Base-by-base conservation (phyloP, 768 basidiomycete genomes). In the Candolleomyces aberdarensis region DNA sequence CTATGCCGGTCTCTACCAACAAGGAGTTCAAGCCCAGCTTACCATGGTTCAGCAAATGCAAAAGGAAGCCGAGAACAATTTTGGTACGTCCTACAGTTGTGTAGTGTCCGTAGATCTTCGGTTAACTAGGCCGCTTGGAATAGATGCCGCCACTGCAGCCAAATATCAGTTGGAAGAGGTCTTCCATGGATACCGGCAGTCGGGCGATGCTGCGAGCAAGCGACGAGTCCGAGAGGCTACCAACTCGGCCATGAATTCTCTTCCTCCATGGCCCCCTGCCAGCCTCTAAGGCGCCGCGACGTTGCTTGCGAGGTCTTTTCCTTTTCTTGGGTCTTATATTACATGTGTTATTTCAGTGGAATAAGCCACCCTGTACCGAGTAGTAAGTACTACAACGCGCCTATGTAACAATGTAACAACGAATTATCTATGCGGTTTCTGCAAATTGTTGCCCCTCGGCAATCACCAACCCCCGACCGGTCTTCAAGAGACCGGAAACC, bases 161-260 rank as follows among this genome's bases (percentile, higher is more conserved):
- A 76, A 83, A 1, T 87, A 90, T 72, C 91, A 93, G 74, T 84
- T 93, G 76, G 80, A 83, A 64, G 91, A 93, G 68, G 89, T 90
- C 19, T 85, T 83, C 64, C 65, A 77, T 19, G 86, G 86, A 8
- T 93, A 93, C 67, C 83, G 89, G 31, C 88, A 89, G 51, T 92
- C 91, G 7, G 78, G 80, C 2, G 91, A 93, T 70, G 57, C 76
- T 29, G 83, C 88, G 6, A 88, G 89, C 67, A 92, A 91, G 70
- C 78, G 78, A 20, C 84, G 90, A 22, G 91, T 93, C 10, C 83
- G 89, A 36, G 90, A 93, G 70, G 85, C 87, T 3, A 86, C 85
- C 54, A 93, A 93, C 67, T 89, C 89, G 13, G 88, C 91, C 6
- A 70, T 93, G 50, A 78, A 78, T 44, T 80, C 80, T 46, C 72